Evolutionary conservation across 176 grass and related monocot genomes (phyloP), one percentile per base, ranked within the genome.

Genomic region (Oryza australiensis): DNA sequence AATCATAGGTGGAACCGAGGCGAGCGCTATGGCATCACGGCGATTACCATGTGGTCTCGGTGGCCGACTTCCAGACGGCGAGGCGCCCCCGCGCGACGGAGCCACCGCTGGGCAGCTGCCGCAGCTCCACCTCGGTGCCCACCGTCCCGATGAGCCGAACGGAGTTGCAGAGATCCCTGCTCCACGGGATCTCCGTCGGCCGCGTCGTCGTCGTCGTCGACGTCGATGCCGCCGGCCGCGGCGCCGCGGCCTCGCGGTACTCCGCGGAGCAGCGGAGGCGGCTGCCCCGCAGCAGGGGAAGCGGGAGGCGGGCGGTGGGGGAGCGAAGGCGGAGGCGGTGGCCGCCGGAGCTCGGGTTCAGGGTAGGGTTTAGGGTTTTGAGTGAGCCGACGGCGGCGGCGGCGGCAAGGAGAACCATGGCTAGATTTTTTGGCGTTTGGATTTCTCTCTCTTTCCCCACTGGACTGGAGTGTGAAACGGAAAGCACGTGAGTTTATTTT

Each of bases 101-200:
- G 41, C 84, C 90, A n/a, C 93, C 93, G 23, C 89, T 99, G 7
- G 68, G 71, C 1, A 95, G 91, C 64, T 86, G 93, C 77, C 92
- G 88, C 79, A 99, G 88, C 78, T 99, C 87, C 1, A 95, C 65
- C 9, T 92, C 82, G 5, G 91, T 79, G 15, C 91, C 93, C 24
- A 95, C 89, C 26, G 82, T 94, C 12, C 96, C 96, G 11, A 99
- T 99, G 3, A 99, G 76, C 34, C 80, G 87, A 30, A 94, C 89
- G 40, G 85, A 90, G 80, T 99, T 99, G 69, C 85, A 79, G 15
- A 95, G 74, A 0, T 93, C 96, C 91, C 55, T 93, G 85, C 84
- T 93, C 96, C 96, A 95, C 5, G 84, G 69, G 15, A 95, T 85
- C 85, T 90, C 93, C 14, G 86, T 76, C 7, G 96, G 93, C 64